Conservation (phyloP, 441 rosid species). For the Erysimum cheiri region DNA sequence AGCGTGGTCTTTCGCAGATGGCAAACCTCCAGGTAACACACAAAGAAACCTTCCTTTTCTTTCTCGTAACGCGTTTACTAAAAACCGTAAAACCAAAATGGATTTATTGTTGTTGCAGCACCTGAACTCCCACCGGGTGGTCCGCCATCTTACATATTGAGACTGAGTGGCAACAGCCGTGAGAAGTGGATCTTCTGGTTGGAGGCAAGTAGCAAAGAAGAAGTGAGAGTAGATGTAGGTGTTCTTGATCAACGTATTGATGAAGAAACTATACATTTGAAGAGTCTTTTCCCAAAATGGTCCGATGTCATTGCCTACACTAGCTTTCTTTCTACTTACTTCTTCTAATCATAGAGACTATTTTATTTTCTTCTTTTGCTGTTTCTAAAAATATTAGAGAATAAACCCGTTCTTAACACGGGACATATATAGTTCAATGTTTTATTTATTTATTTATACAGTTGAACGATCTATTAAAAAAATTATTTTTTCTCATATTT, state of each 20-base stretch:
- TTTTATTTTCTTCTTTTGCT: neutral
- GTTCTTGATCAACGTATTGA: conserved; percentile 82
- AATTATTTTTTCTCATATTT: too few relatives aligned
- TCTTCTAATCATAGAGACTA: conserved; percentile 49
- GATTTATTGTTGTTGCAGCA: conserved; percentile 52
- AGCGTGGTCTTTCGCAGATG: conserved; percentile 91
- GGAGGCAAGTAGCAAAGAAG: conserved; percentile 64
- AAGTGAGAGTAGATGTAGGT: conserved; percentile 72
- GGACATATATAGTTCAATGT: neutral
- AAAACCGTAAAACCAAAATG: conserved; percentile 20
- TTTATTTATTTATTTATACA: too few relatives aligned
- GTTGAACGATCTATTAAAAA: too few relatives aligned
- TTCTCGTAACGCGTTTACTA: neutral
- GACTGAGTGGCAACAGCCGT: conserved; percentile 76
- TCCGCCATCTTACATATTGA: conserved; percentile 80
- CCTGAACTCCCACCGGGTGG: conserved; percentile 73
- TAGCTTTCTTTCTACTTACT: conserved; percentile 72
- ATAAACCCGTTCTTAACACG: conserved; percentile 21
- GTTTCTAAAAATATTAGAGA: neutral
- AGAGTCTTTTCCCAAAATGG: conserved; percentile 84
- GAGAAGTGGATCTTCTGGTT: conserved; percentile 96
- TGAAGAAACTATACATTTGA: conserved; percentile 64
- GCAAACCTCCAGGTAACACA: conserved; percentile 64
- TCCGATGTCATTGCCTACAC: conserved; percentile 76
- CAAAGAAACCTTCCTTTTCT: conserved; percentile 3